These are phyloP conservation scores for Juglanconis juglandina DNA, from an alignment of 2,329 filamentous ascomycete genomes.

Conservation along the genomic window DNA sequence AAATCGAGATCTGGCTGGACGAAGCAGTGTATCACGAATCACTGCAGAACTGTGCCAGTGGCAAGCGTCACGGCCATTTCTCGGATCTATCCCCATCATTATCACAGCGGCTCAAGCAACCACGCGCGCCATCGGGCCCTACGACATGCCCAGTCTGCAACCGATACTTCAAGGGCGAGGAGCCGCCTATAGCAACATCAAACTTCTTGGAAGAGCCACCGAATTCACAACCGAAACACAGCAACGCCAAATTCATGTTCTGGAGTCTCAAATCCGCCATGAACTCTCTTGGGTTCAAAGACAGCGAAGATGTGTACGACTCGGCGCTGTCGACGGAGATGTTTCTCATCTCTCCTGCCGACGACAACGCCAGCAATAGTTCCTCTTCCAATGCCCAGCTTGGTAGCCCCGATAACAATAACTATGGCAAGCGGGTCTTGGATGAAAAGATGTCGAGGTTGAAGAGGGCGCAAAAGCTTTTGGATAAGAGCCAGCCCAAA, in stretches of 20 bases:
- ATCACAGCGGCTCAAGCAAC: not conserved
- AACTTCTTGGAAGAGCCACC: not conserved
- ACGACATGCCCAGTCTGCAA: conserved; percentile 4
- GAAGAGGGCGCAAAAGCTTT: conserved; percentile 22
- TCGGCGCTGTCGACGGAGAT: conserved; percentile 15
- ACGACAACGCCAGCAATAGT: conserved; percentile 5
- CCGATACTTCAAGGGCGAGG: not conserved
- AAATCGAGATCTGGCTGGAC: conserved; percentile 15
- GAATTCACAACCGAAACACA: not conserved
- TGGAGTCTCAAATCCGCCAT: conserved; percentile 3
- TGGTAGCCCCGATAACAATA: not conserved
- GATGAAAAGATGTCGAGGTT: conserved; percentile 23
- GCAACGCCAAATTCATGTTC: not conserved
- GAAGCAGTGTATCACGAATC: not conserved
- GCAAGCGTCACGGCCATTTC: conserved; percentile 1
- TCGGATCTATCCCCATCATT: not conserved
- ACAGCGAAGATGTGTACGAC: not conserved
- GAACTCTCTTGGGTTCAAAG: not conserved
- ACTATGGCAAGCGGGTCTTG: conserved; percentile 14
- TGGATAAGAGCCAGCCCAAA: conserved; percentile 15
- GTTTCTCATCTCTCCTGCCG: conserved; percentile 13
- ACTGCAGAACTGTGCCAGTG: conserved; percentile 3
- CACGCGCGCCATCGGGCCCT: not conserved
- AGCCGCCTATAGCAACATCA: not conserved
- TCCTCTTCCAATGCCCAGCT: conserved; percentile 2